These are phyloP conservation scores for Cyclotella atomus DNA, from an alignment of 108 stramenopile species.

Conservation along the genomic window DNA sequence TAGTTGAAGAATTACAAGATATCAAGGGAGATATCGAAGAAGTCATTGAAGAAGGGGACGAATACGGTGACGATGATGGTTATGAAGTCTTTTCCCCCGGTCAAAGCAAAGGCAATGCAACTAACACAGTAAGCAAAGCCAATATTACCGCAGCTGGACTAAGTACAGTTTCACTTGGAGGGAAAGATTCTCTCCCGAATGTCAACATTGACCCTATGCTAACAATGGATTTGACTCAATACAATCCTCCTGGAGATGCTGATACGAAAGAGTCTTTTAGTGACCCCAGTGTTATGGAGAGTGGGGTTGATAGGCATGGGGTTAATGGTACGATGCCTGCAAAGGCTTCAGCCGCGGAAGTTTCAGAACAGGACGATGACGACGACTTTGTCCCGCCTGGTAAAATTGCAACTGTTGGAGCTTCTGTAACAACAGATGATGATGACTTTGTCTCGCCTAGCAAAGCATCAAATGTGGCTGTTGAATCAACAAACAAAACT, in stretches of 20 bases:
- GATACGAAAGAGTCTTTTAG: conserved; percentile 29
- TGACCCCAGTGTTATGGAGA: conserved; percentile 18
- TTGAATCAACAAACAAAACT: not conserved
- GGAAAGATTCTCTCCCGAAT: not conserved
- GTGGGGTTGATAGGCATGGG: conserved; percentile 11
- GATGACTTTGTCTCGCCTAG: not conserved
- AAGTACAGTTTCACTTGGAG: conserved; percentile 9
- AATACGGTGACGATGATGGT: conserved; percentile 10
- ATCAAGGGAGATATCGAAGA: conserved; percentile 13
- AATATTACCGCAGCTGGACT: not conserved
- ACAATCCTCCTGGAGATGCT: conserved; percentile 16
- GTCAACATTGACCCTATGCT: conserved; percentile 30
- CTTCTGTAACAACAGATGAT: too few relatives aligned
- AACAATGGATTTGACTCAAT: conserved; percentile 47
- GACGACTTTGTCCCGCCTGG: not conserved
- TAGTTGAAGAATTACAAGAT: conserved; percentile 26
- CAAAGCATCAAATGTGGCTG: not conserved
- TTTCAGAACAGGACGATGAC: not conserved
- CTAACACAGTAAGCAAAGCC: too few relatives aligned
- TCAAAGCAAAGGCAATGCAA: not conserved
- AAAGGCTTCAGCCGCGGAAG: not conserved
- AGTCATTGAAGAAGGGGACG: not conserved
- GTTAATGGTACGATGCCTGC: not conserved
- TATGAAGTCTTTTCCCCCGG: not conserved
- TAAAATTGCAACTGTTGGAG: not conserved